These are phyloP conservation scores for Furcasterigmium sp. DNA, from an alignment of 2,329 filamentous ascomycete species.

Conservation along the genomic window DNA sequence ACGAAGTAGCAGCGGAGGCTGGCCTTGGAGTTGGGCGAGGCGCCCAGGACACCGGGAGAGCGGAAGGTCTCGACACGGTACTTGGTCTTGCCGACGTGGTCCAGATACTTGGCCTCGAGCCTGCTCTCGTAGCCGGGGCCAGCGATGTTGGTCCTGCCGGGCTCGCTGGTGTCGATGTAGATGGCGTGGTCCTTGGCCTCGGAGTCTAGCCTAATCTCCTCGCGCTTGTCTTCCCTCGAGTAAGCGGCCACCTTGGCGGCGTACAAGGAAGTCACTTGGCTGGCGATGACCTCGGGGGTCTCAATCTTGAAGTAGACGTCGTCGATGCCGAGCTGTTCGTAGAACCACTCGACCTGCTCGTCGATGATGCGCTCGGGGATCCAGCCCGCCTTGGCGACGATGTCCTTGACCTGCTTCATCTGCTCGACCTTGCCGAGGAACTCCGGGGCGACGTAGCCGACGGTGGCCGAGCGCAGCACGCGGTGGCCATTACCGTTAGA, in stretches of 20 bases:
- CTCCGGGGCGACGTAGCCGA: constrained; percentile 90
- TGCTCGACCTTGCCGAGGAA: constrained; percentile 91
- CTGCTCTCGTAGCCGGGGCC: constrained; percentile 92
- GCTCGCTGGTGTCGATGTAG: constrained; percentile 96
- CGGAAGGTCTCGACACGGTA: constrained; percentile 98
- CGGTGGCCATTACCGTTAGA: constrained; percentile 59
- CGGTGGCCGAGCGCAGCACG: constrained; percentile 79
- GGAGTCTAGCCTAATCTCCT: constrained; percentile 94
- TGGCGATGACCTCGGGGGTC: constrained; percentile 78
- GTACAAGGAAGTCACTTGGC: constrained; percentile 92
- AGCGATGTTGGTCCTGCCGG: constrained; percentile 67
- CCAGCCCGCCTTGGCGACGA: constrained; percentile 75
- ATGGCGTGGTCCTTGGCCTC: constrained; percentile 92
- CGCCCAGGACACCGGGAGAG: constrained; percentile 74
- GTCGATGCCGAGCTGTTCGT: constrained; percentile 94
- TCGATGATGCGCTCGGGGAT: constrained; percentile 81
- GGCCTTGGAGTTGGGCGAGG: constrained; percentile 62
- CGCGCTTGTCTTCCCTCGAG: constrained; percentile 84
- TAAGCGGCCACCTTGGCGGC: constrained; percentile 94
- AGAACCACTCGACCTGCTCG: constrained; percentile 91
- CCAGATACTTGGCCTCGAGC: constrained; percentile 92
- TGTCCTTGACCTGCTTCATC: constrained; percentile 81
- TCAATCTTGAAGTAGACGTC: constrained; percentile 98
- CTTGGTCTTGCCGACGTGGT: constrained; percentile 65
- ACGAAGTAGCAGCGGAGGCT: constrained; percentile 97